Base-by-base conservation (phyloP, 2,329 filamentous ascomycete genomes). In the Xylariomycetidae sp. region DNA sequence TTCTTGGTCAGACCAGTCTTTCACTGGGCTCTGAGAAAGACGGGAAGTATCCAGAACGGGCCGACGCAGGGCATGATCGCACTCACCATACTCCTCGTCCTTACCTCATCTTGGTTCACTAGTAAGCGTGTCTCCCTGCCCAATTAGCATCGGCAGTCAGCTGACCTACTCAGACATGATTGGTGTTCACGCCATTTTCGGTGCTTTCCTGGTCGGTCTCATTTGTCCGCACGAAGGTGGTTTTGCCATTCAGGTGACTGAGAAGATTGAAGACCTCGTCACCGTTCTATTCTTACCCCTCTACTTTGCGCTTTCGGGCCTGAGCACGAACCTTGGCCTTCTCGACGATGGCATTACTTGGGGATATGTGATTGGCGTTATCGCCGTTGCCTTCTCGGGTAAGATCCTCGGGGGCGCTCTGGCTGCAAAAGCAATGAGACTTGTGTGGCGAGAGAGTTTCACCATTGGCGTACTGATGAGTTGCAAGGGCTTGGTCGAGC, bases 241-340 rank as follows among this genome's bases (percentile, higher is more conserved):
- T 17, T 94, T 95, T 53, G 85, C 87, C 15, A 92, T 95, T 60
- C 89, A 89, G 46, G 67, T 95, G 25, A 92, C 88, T 0, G 88
- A 95, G 54, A 96, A 96, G 67, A 82, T 97, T 38, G 90, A 97
- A 58, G 90, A 97, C 70, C 66, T 96, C 9, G 82, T 96, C 18
- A 79, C 81, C 0, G 82, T 85, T 2, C 64, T 97, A 2, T 88
- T 97, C 48, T 60, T 96, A 8, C 90, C 90, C 0, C 75, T 97
- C 2, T 97, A 96, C 58, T 97, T 97, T 63, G 88, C 89, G 0
- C 75, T 94, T 2, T 96, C 90, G 2, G 90, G 90, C 3, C 67
- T 97, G 6, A 89, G 80, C 56, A 97, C 90, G 7, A 80, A 97
- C 50, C 67, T 97, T 22, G 89, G 89, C 14, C 70, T 96, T 6